Conservation (phyloP, 306 rosid genomes). For the Oemleria cerasiformis region DNA sequence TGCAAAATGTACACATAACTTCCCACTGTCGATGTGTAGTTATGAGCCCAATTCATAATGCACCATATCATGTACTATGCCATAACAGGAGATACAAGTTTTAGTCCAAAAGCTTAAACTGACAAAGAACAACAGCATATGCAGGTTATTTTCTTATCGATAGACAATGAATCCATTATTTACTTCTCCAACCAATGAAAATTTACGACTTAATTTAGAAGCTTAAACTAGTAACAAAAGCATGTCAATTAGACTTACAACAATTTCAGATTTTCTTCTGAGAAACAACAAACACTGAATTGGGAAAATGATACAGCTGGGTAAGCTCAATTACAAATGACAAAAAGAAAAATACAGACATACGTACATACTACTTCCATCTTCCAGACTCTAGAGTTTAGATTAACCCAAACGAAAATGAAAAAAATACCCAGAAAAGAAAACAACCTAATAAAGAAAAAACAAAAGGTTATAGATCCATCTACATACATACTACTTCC, state of each 20-base stretch:
- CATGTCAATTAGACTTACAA: background rate
- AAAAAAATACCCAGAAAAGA: background rate
- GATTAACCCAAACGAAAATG: background rate
- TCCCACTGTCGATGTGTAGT: background rate
- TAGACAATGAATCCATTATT: background rate
- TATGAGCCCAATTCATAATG: background rate
- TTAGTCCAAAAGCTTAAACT: background rate
- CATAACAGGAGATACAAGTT: background rate
- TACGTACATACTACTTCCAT: background rate
- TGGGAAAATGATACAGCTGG: background rate
- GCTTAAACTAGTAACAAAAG: background rate
- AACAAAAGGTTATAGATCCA: background rate
- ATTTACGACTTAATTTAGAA: background rate
- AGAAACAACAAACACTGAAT: background rate
- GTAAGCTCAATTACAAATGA: background rate
- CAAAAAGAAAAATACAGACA: background rate
- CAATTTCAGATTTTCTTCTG: background rate
- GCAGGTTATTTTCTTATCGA: background rate
- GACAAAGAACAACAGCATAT: background rate
- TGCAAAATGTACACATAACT: background rate
- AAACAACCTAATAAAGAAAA: background rate
- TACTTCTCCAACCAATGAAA: background rate
- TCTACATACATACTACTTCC: background rate
- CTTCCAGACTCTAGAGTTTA: background rate
- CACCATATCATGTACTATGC: background rate